Evolutionary conservation across 495 filamentous ascomycete species (phyloP), one percentile per base, ranked within the genome.

Genomic region (Cenococcum geophilum): DNA sequence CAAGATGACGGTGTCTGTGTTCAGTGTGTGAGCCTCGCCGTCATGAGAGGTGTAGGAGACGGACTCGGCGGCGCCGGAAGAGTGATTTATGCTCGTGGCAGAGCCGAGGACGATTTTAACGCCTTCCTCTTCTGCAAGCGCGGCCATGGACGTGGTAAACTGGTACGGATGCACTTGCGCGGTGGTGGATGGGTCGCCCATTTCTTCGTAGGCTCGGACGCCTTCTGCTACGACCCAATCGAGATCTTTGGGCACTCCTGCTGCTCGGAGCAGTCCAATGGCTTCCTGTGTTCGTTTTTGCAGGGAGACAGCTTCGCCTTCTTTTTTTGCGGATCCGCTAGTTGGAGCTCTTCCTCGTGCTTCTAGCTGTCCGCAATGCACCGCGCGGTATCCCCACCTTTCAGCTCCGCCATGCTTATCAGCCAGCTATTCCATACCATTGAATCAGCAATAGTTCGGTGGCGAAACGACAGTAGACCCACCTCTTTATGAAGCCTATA

Each of bases 161-260:
- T 88, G 84, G 68, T 89, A 91, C 1, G 93, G 93, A 72, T 97
- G 93, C 5, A 97, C 93, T 71, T 97, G 93, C 1, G 93, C 89
- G 1, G 93, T 97, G 42, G 84, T 86, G 4, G 81, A 82, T 0
- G 87, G 86, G 4, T 79, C 76, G 8, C 91, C 91, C 90, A 97
- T 96, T 68, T 86, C 83, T 42, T 89, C 85, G 68, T 96, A 98
- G 14, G 78, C 76, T 36, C 76, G 76, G 18, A 95, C 67, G 32
- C 83, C 72, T 5, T 87, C 83, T 11, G 81, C 75, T 57, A 86
- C 78, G 55, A 98, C 77, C 95, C 95, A 98, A 70, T 96, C 87
- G 51, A 98, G 77, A 68, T 95, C 91, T 47, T 81, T 64, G 0
- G 93, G 93, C 9, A 95, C 73, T 35, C 79, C 81, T 0, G 84